Percentiles rank a stretch among this genome's conserved stretches.
phyloP scores from a whole-genome alignment of 352 stramenopile species.

The Aphanomyces stellatus region DNA sequence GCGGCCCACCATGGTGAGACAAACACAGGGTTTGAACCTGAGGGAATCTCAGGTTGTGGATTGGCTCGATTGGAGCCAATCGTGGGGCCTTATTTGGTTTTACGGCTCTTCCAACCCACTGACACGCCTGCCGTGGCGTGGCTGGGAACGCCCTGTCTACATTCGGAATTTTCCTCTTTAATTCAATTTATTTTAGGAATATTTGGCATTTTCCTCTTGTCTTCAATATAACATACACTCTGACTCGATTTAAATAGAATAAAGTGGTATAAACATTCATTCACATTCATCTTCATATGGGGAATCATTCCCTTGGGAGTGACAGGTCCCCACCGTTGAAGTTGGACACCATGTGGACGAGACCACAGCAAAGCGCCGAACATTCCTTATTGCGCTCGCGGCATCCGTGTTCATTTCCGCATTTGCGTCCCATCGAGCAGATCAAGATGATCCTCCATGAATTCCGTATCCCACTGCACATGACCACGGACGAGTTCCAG shows the following conservation, averaged over 20 bases:
- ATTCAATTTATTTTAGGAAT: too few species aligned
- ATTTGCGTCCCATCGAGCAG: background rate
- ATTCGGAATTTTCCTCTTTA: background rate
- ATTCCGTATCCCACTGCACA: slow-evolving; percentile 21
- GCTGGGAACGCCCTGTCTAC: background rate
- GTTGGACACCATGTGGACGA: background rate
- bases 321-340: background rate
- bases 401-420: background rate
- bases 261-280: too few species aligned
- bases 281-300: too few species aligned
- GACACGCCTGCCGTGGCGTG: background rate
- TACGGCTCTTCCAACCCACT: background rate
- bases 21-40: background rate
- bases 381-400: background rate
- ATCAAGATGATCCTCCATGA: slow-evolving; percentile 13
- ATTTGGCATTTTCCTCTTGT: too few species aligned
- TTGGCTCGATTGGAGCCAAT: background rate
- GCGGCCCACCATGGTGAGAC: background rate
- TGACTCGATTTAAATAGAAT: too few species aligned
- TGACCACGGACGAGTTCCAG: slow-evolving; percentile 21
- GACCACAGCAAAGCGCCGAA: background rate
- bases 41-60: background rate
- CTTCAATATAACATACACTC: too few species aligned
- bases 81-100: too few species aligned
- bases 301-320: background rate